Conservation (phyloP, 306 rosid species). For the Echinosophora koreensis region DNA sequence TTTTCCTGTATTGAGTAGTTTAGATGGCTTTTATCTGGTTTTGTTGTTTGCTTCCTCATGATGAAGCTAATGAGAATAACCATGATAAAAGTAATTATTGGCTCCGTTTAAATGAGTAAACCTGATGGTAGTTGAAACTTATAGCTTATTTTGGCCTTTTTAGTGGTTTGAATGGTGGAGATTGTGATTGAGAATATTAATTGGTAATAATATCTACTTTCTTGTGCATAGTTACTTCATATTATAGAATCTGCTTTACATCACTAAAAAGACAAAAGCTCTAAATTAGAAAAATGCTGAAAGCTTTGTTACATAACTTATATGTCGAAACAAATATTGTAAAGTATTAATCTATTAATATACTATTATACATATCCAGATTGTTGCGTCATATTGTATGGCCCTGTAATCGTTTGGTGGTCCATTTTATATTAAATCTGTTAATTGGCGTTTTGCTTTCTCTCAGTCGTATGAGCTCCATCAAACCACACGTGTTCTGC, state of each 20-base stretch:
- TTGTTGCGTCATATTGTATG: no score
- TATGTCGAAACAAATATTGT: no score
- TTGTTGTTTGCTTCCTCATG: not conserved
- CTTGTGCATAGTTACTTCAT: not conserved
- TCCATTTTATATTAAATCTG: no score
- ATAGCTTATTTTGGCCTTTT: not conserved
- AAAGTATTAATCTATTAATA: no score
- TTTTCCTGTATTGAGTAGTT: conserved; percentile 13
- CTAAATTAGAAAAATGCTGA: not conserved
- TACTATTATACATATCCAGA: no score
- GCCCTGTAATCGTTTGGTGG: no score
- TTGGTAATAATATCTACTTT: not conserved
- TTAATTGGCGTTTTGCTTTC: no score
- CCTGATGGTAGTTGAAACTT: not conserved
- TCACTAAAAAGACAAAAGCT: not conserved
- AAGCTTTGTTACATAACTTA: no score
- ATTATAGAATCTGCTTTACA: not conserved
- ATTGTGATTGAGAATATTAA: not conserved
- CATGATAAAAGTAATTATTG: not conserved
- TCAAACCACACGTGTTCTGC: no score
- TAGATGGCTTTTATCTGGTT: not conserved
- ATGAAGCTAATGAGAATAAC: not conserved
- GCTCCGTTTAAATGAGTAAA: not conserved
- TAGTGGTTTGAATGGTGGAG: not conserved
- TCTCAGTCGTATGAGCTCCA: no score